Conservation (phyloP, 495 filamentous ascomycete species). For the Talaromyces stipitatus region DNA sequence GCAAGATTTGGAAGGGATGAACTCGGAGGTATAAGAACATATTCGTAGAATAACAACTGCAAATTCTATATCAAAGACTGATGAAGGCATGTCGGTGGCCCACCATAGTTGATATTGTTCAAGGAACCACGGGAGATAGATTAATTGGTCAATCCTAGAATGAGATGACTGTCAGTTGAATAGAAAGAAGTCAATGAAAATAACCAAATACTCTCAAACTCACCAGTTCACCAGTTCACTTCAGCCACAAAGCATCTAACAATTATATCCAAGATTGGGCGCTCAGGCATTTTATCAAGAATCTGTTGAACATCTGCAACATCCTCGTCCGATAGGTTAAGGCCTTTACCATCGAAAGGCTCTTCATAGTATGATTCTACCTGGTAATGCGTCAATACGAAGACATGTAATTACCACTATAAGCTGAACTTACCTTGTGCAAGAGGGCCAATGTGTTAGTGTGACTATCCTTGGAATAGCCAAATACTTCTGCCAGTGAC, state of each 20-base stretch:
- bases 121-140: background rate
- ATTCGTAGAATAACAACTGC: constrained; percentile 18
- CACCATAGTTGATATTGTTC: background rate
- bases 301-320: constrained; percentile 6
- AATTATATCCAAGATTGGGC: constrained; percentile 18
- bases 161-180: too few species aligned
- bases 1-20: constrained; percentile 16
- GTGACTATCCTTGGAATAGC: constrained; percentile 18
- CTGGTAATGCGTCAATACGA: too few species aligned
- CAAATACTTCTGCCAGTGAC: constrained; percentile 13
- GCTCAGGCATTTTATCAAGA: constrained; percentile 13
- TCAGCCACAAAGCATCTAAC: constrained; percentile 20
- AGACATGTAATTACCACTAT: too few species aligned
- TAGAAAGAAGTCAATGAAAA: too few species aligned
- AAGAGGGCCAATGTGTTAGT: constrained; percentile 3
- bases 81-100: background rate
- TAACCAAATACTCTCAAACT: background rate
- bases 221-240: constrained; percentile 15
- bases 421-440: background rate
- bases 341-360: background rate
- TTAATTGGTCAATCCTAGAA: background rate
- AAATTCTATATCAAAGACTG: constrained; percentile 15
- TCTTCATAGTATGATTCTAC: too few species aligned
- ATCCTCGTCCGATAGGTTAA: background rate
- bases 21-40: constrained; percentile 18